A percentile compares a stretch with the other conserved stretches of the same genome.
phyloP scores from a whole-genome alignment of 73 alveolate genomes.

The Tetrahymena malaccensis region DNA sequence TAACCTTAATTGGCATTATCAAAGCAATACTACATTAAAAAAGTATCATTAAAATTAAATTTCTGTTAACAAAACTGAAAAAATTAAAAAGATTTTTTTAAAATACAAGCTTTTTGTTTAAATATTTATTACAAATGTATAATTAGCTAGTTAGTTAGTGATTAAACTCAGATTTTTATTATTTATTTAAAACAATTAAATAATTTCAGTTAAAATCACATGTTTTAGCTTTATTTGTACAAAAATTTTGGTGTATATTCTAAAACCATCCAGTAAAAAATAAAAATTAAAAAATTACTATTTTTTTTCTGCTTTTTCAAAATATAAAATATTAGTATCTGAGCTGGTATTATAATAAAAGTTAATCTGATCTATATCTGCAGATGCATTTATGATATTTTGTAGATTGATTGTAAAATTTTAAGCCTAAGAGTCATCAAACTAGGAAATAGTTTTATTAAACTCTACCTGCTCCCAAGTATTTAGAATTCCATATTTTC shows the following conservation, averaged over 20 bases:
- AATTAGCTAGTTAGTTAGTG: too few relatives aligned
- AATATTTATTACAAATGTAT: too few relatives aligned
- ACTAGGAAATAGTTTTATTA: background rate
- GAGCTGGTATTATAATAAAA: background rate
- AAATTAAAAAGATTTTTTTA: too few relatives aligned
- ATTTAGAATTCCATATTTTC: background rate
- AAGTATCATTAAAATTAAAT: too few relatives aligned
- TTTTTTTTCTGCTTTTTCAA: background rate
- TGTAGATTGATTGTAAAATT: background rate
- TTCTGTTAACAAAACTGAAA: too few relatives aligned
- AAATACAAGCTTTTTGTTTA: too few relatives aligned
- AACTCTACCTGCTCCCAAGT: background rate
- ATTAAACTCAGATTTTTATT: too few relatives aligned
- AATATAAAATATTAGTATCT: background rate
- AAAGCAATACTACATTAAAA: background rate
- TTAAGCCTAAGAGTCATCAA: background rate
- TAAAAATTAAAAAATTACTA: background rate
- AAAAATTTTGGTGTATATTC: too few relatives aligned
- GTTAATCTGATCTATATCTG: background rate
- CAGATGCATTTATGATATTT: background rate
- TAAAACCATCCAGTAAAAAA: background rate
- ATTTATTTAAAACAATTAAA: too few relatives aligned
- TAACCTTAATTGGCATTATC: background rate
- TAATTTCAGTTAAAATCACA: too few relatives aligned
- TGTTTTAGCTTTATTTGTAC: too few relatives aligned